Conservation (phyloP, 1,284 basidiomycete genomes). For the Termitomyces sp. region DNA sequence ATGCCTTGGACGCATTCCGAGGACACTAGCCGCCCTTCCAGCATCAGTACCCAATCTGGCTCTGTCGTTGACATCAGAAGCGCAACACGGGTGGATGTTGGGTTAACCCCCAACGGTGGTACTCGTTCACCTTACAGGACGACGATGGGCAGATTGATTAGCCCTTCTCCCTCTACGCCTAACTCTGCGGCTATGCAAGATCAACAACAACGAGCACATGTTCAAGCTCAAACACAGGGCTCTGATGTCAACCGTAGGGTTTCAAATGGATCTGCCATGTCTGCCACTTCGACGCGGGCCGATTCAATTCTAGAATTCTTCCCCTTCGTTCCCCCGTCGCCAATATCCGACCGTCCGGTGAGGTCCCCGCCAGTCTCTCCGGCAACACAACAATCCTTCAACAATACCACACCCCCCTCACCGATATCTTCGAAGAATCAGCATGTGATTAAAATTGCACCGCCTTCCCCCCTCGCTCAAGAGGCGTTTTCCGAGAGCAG, state of each 20-base stretch:
- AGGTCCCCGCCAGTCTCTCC: slow-evolving; percentile 72
- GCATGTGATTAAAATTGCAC: slow-evolving; percentile 31
- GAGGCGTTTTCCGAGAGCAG: slow-evolving; percentile 22
- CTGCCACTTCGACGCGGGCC: slow-evolving; percentile 61
- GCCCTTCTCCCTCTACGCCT: slow-evolving; percentile 39
- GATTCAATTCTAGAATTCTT: slow-evolving; percentile 81
- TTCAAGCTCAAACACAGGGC: slow-evolving; percentile 51
- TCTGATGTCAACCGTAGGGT: slow-evolving; percentile 42
- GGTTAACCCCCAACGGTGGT: slow-evolving; percentile 34
- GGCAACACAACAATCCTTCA: slow-evolving; percentile 51
- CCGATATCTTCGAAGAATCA: slow-evolving; percentile 22
- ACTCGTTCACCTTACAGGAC: slow-evolving; percentile 48
- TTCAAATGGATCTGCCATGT: slow-evolving; percentile 59
- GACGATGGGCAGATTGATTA: slow-evolving; percentile 55
- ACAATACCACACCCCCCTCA: slow-evolving; percentile 24
- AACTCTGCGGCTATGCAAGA: slow-evolving; percentile 43
- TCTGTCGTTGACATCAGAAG: slow-evolving; percentile 59
- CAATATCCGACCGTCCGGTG: slow-evolving; percentile 70
- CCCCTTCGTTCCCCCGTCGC: slow-evolving; percentile 80
- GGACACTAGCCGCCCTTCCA: slow-evolving; percentile 47
- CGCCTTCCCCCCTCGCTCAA: slow-evolving; percentile 29
- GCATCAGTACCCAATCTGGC: slow-evolving; percentile 57
- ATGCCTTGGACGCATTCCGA: slow-evolving; percentile 35
- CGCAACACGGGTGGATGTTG: slow-evolving; percentile 60
- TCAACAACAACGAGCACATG: slow-evolving; percentile 57